Conservation (phyloP, 2,329 filamentous ascomycete genomes). For the Penicillium sp. region DNA sequence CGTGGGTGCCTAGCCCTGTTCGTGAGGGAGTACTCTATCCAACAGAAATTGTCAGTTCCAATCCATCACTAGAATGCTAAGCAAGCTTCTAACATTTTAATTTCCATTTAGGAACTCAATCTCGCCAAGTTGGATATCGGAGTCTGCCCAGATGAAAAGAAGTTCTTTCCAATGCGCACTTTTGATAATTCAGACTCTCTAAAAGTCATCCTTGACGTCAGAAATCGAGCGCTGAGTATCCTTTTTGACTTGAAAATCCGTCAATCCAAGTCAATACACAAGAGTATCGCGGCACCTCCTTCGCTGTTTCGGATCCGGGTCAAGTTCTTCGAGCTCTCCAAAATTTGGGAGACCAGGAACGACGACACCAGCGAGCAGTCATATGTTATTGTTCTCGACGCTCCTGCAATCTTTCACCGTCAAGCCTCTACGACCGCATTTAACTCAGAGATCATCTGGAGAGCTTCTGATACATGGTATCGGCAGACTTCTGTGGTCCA, state of each 20-base stretch:
- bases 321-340: constrained; percentile 45
- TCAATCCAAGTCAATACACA: neutral
- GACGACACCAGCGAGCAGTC: constrained; percentile 17
- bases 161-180: constrained; percentile 62
- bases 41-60: constrained; percentile 32
- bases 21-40: constrained; percentile 35
- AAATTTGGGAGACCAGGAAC: constrained; percentile 36
- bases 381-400: constrained; percentile 43
- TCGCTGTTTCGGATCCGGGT: constrained; percentile 46
- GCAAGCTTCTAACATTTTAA: neutral
- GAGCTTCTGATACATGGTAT: constrained; percentile 59
- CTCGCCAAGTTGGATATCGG: constrained; percentile 62
- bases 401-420: constrained; percentile 49
- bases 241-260: constrained; percentile 41
- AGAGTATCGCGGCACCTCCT: neutral
- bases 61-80: neutral
- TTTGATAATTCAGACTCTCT: constrained; percentile 29
- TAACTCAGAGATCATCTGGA: constrained; percentile 51
- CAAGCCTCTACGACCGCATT: constrained; percentile 43
- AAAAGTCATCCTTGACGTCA: constrained; percentile 44
- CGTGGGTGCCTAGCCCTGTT: constrained; percentile 36
- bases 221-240: constrained; percentile 45
- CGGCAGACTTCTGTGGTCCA: constrained; percentile 65
- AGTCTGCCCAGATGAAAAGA: constrained; percentile 52
- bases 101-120: constrained; percentile 39